A percentile compares a stretch with the other conserved stretches of the same genome.
phyloP scores from a whole-genome alignment of 306 rosid species.

The Cicer arietinum region DNA sequence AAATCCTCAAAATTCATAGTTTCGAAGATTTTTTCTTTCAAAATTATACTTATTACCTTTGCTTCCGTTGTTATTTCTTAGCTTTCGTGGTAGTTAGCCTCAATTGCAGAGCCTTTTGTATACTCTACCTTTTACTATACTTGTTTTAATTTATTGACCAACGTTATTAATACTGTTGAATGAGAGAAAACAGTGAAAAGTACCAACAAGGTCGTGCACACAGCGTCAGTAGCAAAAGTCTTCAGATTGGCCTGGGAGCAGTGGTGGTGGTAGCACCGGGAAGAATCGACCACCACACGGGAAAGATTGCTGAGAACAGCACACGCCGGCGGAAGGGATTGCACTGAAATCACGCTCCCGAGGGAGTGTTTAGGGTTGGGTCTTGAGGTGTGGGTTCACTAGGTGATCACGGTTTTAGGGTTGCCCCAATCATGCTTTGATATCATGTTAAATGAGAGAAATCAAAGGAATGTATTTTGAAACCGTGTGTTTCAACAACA shows the following conservation, averaged over 20 bases:
- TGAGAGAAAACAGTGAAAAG: background rate
- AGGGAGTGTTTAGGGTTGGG: background rate
- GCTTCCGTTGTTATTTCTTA: background rate
- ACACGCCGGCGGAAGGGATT: background rate
- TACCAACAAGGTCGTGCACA: background rate
- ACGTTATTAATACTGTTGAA: background rate
- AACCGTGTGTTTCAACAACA: background rate
- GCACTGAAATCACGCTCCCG: background rate
- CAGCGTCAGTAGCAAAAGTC: background rate
- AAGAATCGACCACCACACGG: background rate
- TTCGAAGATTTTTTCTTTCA: background rate
- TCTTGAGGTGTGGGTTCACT: background rate
- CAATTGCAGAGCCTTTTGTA: constrained; percentile 15
- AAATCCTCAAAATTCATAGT: background rate
- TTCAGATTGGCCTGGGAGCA: background rate
- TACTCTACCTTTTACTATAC: background rate
- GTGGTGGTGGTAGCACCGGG: background rate
- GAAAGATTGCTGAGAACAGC: background rate
- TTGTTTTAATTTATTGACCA: constrained; percentile 8
- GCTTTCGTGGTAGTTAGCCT: background rate
- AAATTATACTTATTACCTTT: constrained; percentile 24
- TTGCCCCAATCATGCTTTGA: background rate
- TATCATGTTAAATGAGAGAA: background rate
- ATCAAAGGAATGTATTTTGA: background rate
- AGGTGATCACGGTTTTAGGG: background rate